Evolutionary conservation across 371 early-diverging fungal species (phyloP).

Genomic region (Amoeboaphelidium protococcarum): DNA sequence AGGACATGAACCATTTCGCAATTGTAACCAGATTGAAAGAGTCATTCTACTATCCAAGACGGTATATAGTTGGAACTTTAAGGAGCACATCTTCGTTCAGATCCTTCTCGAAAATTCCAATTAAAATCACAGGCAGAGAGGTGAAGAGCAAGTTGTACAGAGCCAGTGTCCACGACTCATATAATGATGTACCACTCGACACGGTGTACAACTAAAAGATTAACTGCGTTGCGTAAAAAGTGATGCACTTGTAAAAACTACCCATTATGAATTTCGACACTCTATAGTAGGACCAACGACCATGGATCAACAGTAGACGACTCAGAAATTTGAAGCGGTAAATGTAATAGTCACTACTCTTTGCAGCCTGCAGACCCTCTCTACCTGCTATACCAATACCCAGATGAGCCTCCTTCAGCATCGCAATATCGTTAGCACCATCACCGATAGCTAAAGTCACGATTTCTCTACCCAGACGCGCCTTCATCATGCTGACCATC

Average conservation of each 20-base stretch:
- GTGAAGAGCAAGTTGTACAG: conserved; percentile 59
- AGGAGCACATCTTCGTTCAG: conserved; percentile 12
- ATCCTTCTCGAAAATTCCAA: conserved; percentile 44
- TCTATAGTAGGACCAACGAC: conserved; percentile 23
- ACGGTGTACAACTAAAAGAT: background rate
- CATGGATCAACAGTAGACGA: conserved; percentile 22
- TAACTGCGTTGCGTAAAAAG: conserved; percentile 2
- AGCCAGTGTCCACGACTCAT: conserved; percentile 44
- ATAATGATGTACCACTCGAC: conserved; percentile 11
- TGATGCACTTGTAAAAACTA: conserved; percentile 18
- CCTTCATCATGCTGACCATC: conserved; percentile 7
- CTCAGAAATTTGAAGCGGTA: conserved; percentile 23
- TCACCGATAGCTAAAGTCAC: conserved; percentile 82
- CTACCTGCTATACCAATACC: conserved; percentile 38
- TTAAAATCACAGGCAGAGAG: conserved; percentile 41
- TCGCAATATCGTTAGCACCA: conserved; percentile 89
- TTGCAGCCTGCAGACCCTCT: conserved; percentile 39
- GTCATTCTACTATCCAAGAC: conserved; percentile 11
- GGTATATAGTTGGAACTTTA: conserved; percentile 1
- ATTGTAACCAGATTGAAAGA: conserved; percentile 8
- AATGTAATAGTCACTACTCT: conserved; percentile 32
- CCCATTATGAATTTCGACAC: conserved; percentile 16
- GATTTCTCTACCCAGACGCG: conserved; percentile 8
- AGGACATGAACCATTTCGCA: conserved; percentile 14
- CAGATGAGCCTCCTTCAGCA: conserved; percentile 52